These are phyloP conservation scores for Aspergillus puulaauensis DNA, from an alignment of 2,329 filamentous ascomycete genomes.

Conservation along the genomic window DNA sequence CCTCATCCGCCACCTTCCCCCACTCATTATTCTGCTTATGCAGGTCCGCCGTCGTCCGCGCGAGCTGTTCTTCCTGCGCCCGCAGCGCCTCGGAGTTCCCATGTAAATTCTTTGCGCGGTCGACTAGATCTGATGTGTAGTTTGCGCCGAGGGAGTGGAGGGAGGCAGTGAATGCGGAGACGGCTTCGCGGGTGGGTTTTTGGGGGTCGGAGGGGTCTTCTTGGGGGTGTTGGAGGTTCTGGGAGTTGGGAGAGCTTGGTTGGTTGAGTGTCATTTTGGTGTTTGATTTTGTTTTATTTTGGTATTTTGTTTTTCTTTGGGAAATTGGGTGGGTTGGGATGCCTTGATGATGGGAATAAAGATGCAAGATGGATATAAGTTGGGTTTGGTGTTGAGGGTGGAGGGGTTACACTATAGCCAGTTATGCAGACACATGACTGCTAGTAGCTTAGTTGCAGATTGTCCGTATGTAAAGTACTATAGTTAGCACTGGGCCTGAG, in stretches of 20 bases:
- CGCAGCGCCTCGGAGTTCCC: conserved; percentile 53
- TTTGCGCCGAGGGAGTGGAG: conserved; percentile 45
- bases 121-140: conserved; percentile 54
- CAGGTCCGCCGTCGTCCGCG: conserved; percentile 50
- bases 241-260: not conserved
- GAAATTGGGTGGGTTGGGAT: not conserved
- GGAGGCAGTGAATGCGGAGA: conserved; percentile 45
- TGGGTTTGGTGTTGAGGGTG: not conserved
- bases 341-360: not conserved
- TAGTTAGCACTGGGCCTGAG: too few species aligned
- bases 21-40: conserved; percentile 55
- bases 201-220: not conserved
- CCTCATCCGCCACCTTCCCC: conserved; percentile 55
- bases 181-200: conserved; percentile 40
- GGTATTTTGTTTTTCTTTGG: too few species aligned
- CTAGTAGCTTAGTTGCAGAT: too few species aligned
- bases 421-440: too few species aligned
- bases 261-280: too few species aligned
- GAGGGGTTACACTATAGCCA: not conserved
- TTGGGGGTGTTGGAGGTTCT: not conserved
- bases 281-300: too few species aligned
- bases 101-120: conserved; percentile 57
- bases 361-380: too few species aligned
- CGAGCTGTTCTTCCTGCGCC: conserved; percentile 56
- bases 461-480: too few species aligned